phyloP scores from a whole-genome alignment of 768 basidiomycete genomes.

The Pulveroboletus sp. region DNA sequence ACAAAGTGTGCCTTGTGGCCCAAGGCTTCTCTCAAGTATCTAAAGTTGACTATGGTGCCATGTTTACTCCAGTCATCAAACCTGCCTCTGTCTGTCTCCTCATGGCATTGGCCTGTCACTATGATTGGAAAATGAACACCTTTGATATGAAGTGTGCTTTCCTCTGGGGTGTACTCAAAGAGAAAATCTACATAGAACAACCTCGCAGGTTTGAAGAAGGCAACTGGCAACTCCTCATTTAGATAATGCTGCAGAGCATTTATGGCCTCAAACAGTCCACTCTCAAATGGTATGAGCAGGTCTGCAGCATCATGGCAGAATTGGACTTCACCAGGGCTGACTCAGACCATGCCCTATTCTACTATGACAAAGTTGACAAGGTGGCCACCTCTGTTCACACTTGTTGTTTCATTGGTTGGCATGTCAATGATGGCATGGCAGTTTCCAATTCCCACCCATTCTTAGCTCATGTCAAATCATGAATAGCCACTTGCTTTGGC shows the following conservation, averaged over 20 bases:
- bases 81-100: no score
- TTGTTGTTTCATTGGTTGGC: no score
- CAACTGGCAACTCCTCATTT: neutral
- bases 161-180: neutral
- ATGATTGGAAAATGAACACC: neutral
- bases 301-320: neutral
- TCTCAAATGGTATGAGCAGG: neutral
- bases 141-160: neutral
- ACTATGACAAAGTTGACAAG: no score
- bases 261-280: slow-evolving; percentile 1
- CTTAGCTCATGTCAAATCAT: no score
- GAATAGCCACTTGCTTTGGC: no score
- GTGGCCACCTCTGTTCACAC: no score
- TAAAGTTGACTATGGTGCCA: neutral
- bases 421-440: no score
- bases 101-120: neutral
- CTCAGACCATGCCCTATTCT: neutral
- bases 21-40: neutral
- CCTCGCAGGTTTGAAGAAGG: neutral
- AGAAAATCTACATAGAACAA: neutral
- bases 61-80: neutral
- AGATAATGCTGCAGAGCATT: neutral
- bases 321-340: neutral
- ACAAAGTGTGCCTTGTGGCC: neutral
- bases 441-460: no score